Percentiles rank a stretch among this genome's conserved stretches.
These are phyloP conservation scores for Schizosaccharomyces octosporus DNA, from an alignment of 805 yeast species.

Conservation along the genomic window DNA sequence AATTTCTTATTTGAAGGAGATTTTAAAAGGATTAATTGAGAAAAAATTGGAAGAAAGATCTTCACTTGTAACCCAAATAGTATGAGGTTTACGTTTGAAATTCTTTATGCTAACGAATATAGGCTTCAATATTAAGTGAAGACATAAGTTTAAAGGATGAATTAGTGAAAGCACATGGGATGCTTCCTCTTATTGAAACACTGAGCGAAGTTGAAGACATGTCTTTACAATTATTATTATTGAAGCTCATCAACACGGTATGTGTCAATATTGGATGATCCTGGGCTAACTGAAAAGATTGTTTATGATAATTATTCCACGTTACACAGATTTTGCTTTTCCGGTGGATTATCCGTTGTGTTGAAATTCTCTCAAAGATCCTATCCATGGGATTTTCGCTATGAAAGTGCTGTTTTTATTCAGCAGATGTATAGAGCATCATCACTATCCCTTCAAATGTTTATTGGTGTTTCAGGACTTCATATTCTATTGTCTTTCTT, in stretches of 20 bases:
- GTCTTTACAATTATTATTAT: constrained; percentile 2
- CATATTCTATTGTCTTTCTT: constrained; percentile 21
- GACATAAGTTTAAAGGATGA: constrained; percentile 7
- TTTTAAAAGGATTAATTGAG: background rate
- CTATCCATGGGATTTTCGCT: constrained; percentile 5
- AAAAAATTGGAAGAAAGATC: background rate
- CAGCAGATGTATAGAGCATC: constrained; percentile 9
- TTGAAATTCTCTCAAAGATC: constrained; percentile 7
- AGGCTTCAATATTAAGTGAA: background rate
- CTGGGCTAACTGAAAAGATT: background rate
- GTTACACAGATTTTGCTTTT: constrained; percentile 8
- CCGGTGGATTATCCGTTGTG: constrained; percentile 11
- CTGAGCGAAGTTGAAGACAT: constrained; percentile 4
- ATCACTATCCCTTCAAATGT: constrained; percentile 20
- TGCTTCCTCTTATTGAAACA: constrained; percentile 9
- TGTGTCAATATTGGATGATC: background rate
- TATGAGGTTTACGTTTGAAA: background rate
- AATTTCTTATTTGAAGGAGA: background rate
- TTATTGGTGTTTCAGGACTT: constrained; percentile 25
- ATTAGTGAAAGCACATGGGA: constrained; percentile 8
- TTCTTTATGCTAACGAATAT: background rate
- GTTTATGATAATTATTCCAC: constrained; percentile 3
- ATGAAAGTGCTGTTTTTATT: constrained; percentile 8
- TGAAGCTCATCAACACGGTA: constrained; percentile 4
- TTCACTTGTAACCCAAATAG: background rate